Percentiles rank a stretch among this genome's conserved stretches.
phyloP scores from a whole-genome alignment of 2,329 filamentous ascomycete genomes.

The Fusarium coicis region DNA sequence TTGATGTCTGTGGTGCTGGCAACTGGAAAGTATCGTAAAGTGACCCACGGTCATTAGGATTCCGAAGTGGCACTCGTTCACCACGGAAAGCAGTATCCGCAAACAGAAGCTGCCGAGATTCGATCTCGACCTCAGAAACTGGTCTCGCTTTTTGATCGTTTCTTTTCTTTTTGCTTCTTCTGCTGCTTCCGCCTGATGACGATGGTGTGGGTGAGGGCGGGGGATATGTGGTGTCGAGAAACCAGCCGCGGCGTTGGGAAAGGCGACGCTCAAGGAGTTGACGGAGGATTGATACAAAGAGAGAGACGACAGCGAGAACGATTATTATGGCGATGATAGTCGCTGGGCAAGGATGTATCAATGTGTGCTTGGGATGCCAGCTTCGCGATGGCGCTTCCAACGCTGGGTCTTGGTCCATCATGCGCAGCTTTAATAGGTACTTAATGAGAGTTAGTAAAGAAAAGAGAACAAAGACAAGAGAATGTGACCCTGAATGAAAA shows the following conservation, averaged over 20 bases:
- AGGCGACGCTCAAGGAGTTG: slow-evolving; percentile 31
- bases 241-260: slow-evolving; percentile 23
- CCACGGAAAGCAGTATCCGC: slow-evolving; percentile 1
- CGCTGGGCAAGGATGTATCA: slow-evolving; percentile 28
- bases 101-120: slow-evolving; percentile 32
- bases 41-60: slow-evolving; percentile 30
- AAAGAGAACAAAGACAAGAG: not conserved
- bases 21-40: slow-evolving; percentile 43
- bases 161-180: slow-evolving; percentile 2
- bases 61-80: slow-evolving; percentile 35
- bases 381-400: not conserved
- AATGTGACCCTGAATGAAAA: not conserved
- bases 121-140: slow-evolving; percentile 31
- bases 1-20: slow-evolving; percentile 30
- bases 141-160: slow-evolving; percentile 1
- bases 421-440: not conserved
- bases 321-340: slow-evolving; percentile 37
- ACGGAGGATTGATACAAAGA: slow-evolving; percentile 34
- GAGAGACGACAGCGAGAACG: slow-evolving; percentile 26
- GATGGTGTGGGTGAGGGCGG: slow-evolving; percentile 8
- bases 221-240: slow-evolving; percentile 23
- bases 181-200: slow-evolving; percentile 7
- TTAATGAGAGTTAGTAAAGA: not conserved
- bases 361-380: slow-evolving; percentile 3
- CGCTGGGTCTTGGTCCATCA: slow-evolving; percentile 5